Evolutionary conservation across 2,329 filamentous ascomycete species (phyloP).

Genomic region (Falciphora oryzae): DNA sequence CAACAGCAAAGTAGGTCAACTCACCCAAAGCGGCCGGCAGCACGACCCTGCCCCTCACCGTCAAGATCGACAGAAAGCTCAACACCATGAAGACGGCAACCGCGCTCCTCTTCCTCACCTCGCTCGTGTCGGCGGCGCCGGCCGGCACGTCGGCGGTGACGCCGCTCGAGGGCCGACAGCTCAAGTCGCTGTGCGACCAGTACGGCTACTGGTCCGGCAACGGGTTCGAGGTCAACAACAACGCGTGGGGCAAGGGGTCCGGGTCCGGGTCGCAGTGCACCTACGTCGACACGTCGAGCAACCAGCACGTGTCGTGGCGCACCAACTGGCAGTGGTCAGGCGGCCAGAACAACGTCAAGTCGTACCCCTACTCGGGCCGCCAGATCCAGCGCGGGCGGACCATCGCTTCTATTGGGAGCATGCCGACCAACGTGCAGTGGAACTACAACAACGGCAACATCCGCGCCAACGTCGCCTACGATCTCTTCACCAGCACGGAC

Average conservation of each 20-base stretch:
- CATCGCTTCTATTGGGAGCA: slow-evolving; percentile 26
- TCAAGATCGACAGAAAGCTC: background rate
- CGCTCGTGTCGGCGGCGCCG: slow-evolving; percentile 6
- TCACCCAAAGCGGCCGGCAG: background rate
- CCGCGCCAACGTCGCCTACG: slow-evolving; percentile 54
- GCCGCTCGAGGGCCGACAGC: slow-evolving; percentile 5
- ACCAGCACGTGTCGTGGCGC: slow-evolving; percentile 33
- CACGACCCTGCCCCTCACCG: too few relatives aligned
- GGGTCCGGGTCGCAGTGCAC: slow-evolving; percentile 38
- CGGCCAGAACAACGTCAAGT: slow-evolving; percentile 35
- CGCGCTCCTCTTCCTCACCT: slow-evolving; percentile 5
- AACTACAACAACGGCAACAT: slow-evolving; percentile 38
- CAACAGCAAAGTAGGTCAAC: background rate
- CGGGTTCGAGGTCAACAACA: slow-evolving; percentile 40
- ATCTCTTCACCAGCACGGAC: slow-evolving; percentile 50
- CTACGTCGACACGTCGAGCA: slow-evolving; percentile 28
- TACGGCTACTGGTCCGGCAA: slow-evolving; percentile 25
- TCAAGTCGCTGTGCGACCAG: slow-evolving; percentile 20
- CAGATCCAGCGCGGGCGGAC: slow-evolving; percentile 24
- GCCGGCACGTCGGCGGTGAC: slow-evolving; percentile 3
- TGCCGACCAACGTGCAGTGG: slow-evolving; percentile 30
- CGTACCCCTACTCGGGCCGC: slow-evolving; percentile 36
- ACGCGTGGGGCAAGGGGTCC: slow-evolving; percentile 40
- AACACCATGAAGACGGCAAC: slow-evolving; percentile 1
- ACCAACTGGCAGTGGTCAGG: slow-evolving; percentile 39